Base-by-base conservation (phyloP, 2,329 filamentous ascomycete species). In the Myotisia sp. region DNA sequence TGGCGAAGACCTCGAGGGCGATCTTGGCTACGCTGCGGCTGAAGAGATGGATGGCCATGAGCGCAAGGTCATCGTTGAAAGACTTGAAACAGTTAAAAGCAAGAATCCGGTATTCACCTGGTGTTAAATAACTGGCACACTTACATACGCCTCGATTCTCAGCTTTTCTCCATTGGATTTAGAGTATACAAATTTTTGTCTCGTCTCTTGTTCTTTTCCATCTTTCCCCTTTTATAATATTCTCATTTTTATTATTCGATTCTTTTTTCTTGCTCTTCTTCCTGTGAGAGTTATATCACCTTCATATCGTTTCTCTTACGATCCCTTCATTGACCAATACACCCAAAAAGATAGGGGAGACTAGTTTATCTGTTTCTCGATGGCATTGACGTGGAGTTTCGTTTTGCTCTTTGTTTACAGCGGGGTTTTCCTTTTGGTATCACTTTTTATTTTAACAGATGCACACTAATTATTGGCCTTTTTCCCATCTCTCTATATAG, bases 91-190 rank as follows among this genome's bases (percentile, higher is more conserved):
- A 40, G 90, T 98, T 42, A 95, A 95, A 68, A 83, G 77, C 52
- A 80, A 79, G 54, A 92, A 92, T 53, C 90, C 90, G 2, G 85
- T 98, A 20, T 98, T 98, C 59, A 93, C 82, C 28, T 98, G 90
- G 82, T 98, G 90, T 65, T 95, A 63, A 63, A 37, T 39, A 30
- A n/a, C n/a, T n/a, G n/a, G n/a, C n/a, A n/a, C n/a, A n/a, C n/a
- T n/a, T n/a, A n/a, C 28, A 37, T 29, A 31, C 17, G n/a, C 21
- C 12, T 21, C 9, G 9, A 27, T 17, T 17, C 27, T 14, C 33
- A 6, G 44, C 42, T 27, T 23, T 27, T 29, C 27, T 28, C 29
- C 16, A n/a, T 34, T 26, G 18, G 23, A 27, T 36, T 12, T 18
- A 29, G 6, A 14, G 13, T 7, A 9, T 13, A 14, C n/a, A n/a